These are phyloP conservation scores for Narthecium ossifragum DNA, from an alignment of 106 monocot genomes.

Conservation along the genomic window DNA sequence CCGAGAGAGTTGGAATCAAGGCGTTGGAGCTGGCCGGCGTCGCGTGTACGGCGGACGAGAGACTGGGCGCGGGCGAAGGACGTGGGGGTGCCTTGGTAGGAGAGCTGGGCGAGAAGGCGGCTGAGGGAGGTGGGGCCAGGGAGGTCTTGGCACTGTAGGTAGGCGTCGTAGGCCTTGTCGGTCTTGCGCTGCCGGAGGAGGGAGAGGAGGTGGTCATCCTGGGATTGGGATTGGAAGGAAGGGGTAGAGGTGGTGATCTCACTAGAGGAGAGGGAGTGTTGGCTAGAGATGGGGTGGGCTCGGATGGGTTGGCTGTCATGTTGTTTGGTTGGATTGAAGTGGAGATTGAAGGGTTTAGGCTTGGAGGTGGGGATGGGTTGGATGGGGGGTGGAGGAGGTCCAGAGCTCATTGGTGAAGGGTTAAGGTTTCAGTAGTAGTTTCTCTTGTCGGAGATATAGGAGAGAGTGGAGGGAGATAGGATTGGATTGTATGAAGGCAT, in stretches of 20 bases:
- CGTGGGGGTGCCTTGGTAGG: conserved; percentile 44
- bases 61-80: conserved; percentile 69
- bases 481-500: no score
- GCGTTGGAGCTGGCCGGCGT: conserved; percentile 44
- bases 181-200: conserved; percentile 65
- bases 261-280: not conserved
- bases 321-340: not conserved
- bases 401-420: not conserved
- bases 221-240: no score
- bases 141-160: conserved; percentile 33
- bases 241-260: not conserved
- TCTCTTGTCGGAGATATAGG: no score
- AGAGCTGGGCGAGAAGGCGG: conserved; percentile 82
- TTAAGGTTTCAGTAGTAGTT: no score
- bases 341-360: not conserved
- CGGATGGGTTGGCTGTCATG: not conserved
- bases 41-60: conserved; percentile 58
- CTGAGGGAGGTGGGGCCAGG: conserved; percentile 57
- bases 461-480: no score
- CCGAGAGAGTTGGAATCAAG: conserved; percentile 83
- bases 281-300: not conserved
- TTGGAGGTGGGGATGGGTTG: not conserved
- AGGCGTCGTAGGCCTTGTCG: conserved; percentile 53
- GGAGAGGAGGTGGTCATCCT: conserved; percentile 43
- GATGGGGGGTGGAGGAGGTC: not conserved